Conservation (phyloP, 1,284 basidiomycete genomes). For the Sanguinoderma infundibulare region DNA sequence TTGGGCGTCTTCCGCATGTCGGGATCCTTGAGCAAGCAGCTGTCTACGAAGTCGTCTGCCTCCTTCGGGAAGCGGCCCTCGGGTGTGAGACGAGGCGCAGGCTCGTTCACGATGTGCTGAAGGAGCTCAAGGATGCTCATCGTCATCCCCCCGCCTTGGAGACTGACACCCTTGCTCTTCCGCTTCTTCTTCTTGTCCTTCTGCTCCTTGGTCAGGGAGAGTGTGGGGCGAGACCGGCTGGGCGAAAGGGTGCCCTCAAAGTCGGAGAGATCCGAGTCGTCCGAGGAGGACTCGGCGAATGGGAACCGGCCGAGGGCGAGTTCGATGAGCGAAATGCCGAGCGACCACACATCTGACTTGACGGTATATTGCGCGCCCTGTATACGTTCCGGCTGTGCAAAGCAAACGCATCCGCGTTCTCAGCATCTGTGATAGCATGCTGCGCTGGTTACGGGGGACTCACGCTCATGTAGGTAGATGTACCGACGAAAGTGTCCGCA, state of each 20-base stretch:
- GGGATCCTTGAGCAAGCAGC: constrained; percentile 86
- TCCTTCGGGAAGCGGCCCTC: constrained; percentile 71
- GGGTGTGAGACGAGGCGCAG: constrained; percentile 80
- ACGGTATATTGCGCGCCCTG: constrained; percentile 98
- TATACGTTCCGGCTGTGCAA: constrained; percentile 90
- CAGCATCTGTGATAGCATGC: constrained; percentile 10
- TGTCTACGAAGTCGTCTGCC: constrained; percentile 82
- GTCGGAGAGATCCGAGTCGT: constrained; percentile 72
- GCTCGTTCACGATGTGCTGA: constrained; percentile 98
- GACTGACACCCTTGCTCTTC: constrained; percentile 83
- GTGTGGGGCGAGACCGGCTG: constrained; percentile 43
- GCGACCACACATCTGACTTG: constrained; percentile 97
- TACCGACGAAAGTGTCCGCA: constrained; percentile 98
- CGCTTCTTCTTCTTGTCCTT: constrained; percentile 53
- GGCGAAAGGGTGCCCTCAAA: constrained; percentile 73
- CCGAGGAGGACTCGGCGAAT: constrained; percentile 74
- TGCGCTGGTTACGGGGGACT: constrained; percentile 53
- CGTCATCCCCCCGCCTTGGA: constrained; percentile 90
- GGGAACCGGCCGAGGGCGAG: constrained; percentile 93
- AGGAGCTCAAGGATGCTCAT: constrained; percentile 97
- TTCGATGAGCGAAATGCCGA: constrained; percentile 95
- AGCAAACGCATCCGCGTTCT: constrained; percentile 6
- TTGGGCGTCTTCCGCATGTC: constrained; percentile 78
- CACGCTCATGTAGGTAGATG: constrained; percentile 99
- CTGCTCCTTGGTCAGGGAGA: constrained; percentile 44